Conservation (phyloP, 257 asterid species). For the Ilex asprella region DNA sequence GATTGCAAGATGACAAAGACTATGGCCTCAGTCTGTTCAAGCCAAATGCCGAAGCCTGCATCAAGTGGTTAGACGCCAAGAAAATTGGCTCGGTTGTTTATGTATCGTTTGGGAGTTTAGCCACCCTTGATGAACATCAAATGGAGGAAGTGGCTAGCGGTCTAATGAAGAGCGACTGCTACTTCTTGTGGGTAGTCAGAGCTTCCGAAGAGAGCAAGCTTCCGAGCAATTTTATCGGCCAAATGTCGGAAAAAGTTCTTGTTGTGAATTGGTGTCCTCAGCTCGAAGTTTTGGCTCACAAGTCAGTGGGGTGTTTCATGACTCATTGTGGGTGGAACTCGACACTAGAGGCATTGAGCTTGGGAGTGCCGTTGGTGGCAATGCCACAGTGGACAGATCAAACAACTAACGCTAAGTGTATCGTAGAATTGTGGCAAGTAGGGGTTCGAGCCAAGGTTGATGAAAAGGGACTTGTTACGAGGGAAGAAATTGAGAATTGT, state of each 20-base stretch:
- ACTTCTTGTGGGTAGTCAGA: not conserved
- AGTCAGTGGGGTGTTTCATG: not conserved
- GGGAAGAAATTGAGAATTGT: not conserved
- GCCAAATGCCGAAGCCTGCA: not conserved
- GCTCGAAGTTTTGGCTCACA: not conserved
- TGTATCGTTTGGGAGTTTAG: not conserved
- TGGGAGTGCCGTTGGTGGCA: not conserved
- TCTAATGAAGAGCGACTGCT: not conserved
- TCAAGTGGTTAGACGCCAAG: not conserved
- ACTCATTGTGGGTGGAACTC: not conserved
- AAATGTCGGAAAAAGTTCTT: not conserved
- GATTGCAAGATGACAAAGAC: not conserved
- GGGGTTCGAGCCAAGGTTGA: not conserved
- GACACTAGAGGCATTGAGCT: not conserved
- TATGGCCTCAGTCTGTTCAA: not conserved
- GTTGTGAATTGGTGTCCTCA: not conserved
- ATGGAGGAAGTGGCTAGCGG: not conserved
- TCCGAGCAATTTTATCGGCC: not conserved
- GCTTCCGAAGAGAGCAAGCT: not conserved
- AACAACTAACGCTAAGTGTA: not conserved
- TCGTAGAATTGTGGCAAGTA: not conserved
- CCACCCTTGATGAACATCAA: not conserved
- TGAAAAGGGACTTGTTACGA: not conserved
- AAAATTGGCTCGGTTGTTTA: not conserved
- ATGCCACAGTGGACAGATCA: not conserved